Conservation (phyloP, 495 filamentous ascomycete genomes). For the Trichocladium antarcticum region DNA sequence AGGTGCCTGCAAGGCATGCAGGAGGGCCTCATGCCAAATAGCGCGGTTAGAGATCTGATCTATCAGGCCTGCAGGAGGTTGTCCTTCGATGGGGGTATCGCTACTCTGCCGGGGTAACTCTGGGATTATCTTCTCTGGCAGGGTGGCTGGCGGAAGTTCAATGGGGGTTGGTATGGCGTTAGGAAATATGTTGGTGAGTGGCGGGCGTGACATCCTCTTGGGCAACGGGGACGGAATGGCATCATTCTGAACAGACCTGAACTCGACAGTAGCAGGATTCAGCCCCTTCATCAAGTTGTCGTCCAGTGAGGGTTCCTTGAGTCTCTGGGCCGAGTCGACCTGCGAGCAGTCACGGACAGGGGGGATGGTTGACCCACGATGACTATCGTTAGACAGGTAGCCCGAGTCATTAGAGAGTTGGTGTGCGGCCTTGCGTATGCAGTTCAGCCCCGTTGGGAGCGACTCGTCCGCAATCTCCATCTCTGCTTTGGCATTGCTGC, state of each 20-base stretch:
- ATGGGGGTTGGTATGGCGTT: background rate
- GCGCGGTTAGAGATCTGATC: background rate
- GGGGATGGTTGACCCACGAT: background rate
- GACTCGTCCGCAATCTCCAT: background rate
- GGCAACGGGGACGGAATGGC: slow-evolving; percentile 6
- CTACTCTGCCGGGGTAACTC: background rate
- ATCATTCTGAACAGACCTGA: slow-evolving; percentile 10
- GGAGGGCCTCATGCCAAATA: no score
- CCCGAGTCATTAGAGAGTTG: slow-evolving; percentile 16
- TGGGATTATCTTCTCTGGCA: background rate
- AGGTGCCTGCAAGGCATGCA: background rate
- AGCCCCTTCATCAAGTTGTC: slow-evolving; percentile 10
- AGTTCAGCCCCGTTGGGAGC: background rate
- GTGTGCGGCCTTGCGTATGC: background rate
- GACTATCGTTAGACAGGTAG: slow-evolving; percentile 1
- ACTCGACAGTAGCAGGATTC: slow-evolving; percentile 25
- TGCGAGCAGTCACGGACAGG: background rate
- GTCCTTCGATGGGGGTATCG: no score
- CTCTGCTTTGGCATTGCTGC: background rate
- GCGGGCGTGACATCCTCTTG: slow-evolving; percentile 16
- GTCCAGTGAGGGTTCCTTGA: background rate
- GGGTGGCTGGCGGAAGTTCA: background rate
- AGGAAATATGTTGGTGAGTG: slow-evolving; percentile 19
- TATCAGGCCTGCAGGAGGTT: no score
- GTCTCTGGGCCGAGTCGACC: background rate